These are phyloP conservation scores for Paraphoma chrysanthemicola DNA, from an alignment of 2,329 filamentous ascomycete species.

Conservation along the genomic window DNA sequence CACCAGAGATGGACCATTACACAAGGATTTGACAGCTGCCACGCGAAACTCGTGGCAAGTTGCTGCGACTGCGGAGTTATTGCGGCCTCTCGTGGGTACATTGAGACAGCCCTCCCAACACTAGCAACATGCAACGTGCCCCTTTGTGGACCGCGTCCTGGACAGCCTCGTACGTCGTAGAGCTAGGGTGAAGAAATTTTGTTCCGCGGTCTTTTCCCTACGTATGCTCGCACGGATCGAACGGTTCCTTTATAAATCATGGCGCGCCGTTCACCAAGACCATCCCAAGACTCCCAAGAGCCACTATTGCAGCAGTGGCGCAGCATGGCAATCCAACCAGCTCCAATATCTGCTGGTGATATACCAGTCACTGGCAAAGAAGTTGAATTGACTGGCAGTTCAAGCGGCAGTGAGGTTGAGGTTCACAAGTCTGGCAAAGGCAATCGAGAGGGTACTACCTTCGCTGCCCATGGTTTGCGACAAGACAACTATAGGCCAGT, in stretches of 20 bases:
- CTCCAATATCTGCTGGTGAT: constrained; percentile 4
- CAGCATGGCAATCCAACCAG: constrained; percentile 10
- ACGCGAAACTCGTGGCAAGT: background rate
- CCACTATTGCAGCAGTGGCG: background rate
- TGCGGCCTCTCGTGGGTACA: background rate
- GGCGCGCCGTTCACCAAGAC: constrained; percentile 5
- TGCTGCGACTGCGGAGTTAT: background rate
- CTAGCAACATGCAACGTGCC: constrained; percentile 3
- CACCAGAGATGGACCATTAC: constrained; percentile 1
- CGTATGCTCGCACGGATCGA: background rate
- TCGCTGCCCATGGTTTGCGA: constrained; percentile 44
- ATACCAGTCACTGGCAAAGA: constrained; percentile 27
- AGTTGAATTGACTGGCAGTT: constrained; percentile 22
- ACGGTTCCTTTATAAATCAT: constrained; percentile 9
- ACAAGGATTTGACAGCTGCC: constrained; percentile 2
- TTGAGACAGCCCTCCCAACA: background rate
- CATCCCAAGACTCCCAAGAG: constrained; percentile 6
- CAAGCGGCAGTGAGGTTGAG: constrained; percentile 24
- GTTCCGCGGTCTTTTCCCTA: background rate
- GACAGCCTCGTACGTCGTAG: background rate
- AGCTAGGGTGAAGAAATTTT: constrained; percentile 1
- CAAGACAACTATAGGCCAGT: constrained; percentile 57
- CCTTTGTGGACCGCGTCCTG: background rate
- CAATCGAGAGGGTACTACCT: constrained; percentile 39
- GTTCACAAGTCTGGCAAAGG: constrained; percentile 12